Percentiles rank a stretch among this genome's conserved stretches.
phyloP scores from a whole-genome alignment of 2,329 filamentous ascomycete species.

The Fusarium haematococcum region DNA sequence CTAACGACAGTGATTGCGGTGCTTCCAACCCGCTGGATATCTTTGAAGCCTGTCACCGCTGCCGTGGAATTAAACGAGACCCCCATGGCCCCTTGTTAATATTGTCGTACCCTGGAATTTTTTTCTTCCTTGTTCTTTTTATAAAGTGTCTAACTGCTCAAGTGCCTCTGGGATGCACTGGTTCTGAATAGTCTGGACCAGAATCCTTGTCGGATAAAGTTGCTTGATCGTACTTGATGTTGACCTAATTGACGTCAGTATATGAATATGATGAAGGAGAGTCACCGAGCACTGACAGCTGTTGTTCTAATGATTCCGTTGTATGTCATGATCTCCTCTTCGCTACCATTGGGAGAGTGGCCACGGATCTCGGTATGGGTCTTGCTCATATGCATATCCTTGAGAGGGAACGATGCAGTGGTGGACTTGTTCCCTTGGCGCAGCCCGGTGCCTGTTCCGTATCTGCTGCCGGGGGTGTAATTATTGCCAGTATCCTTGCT shows the following conservation, averaged over 20 bases:
- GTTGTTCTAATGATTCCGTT: conserved; percentile 38
- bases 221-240: conserved; percentile 25
- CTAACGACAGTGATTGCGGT: background rate
- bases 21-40: background rate
- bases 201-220: conserved; percentile 17
- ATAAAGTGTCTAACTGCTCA: background rate
- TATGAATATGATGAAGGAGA: background rate
- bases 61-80: background rate
- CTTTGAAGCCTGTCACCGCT: background rate
- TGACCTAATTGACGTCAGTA: conserved; percentile 2
- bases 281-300: conserved; percentile 10
- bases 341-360: conserved; percentile 34
- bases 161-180: background rate
- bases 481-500: conserved; percentile 16
- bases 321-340: conserved; percentile 42
- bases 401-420: conserved; percentile 19
- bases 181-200: background rate
- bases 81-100: background rate
- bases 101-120: background rate
- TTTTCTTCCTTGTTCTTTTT: background rate
- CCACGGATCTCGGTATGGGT: conserved; percentile 36
- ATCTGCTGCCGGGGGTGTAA: conserved; percentile 16
- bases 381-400: conserved; percentile 26
- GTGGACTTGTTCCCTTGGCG: background rate
- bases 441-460: conserved; percentile 15